phyloP scores from a whole-genome alignment of 139 green algal genomes.

The Chlorella sp. region DNA sequence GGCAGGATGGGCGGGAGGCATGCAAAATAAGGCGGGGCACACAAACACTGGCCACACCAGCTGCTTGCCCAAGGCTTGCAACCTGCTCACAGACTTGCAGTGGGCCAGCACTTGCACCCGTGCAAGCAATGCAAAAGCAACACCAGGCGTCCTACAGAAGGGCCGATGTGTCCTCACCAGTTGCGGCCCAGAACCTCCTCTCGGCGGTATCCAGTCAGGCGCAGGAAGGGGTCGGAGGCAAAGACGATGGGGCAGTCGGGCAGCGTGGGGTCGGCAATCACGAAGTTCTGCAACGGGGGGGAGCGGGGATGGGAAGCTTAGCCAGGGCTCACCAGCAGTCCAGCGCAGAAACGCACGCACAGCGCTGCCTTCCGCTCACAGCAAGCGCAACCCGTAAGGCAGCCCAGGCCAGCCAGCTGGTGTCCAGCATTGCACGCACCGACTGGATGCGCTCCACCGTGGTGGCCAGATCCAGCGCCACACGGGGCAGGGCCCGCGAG shows the following conservation, averaged over 20 bases:
- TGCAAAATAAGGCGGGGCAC: neutral
- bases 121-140: too few relatives aligned
- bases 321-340: neutral
- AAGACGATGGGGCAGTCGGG: slow-evolving; percentile 99
- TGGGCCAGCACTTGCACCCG: too few relatives aligned
- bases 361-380: too few relatives aligned
- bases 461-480: slow-evolving; percentile 95
- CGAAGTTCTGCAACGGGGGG: slow-evolving; percentile 88
- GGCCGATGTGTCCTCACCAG: slow-evolving; percentile 54
- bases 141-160: too few relatives aligned
- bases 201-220: slow-evolving; percentile 91
- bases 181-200: slow-evolving; percentile 97
- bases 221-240: slow-evolving; percentile 90
- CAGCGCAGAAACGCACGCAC: too few relatives aligned
- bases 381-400: too few relatives aligned
- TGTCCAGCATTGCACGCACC: neutral
- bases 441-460: slow-evolving; percentile 97
- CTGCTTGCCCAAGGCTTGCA: too few relatives aligned
- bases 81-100: too few relatives aligned
- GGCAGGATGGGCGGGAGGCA: neutral
- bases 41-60: too few relatives aligned
- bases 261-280: slow-evolving; percentile 95
- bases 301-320: neutral
- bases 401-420: too few relatives aligned
- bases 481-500: slow-evolving; percentile 65